phyloP scores from a whole-genome alignment of 2,329 filamentous ascomycete genomes.

The Aspergillus melleus region DNA sequence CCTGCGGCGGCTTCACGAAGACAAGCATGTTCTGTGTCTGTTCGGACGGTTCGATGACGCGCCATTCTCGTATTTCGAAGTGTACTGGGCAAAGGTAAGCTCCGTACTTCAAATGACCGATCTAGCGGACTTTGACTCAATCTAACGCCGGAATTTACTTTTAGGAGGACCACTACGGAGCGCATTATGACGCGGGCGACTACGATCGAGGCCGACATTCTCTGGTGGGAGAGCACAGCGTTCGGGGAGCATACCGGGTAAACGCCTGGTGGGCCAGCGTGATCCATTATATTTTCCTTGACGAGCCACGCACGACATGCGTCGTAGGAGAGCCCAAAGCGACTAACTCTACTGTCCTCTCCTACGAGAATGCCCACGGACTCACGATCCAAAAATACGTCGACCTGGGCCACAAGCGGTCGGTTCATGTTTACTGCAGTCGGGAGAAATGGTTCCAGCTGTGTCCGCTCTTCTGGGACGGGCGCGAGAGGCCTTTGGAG shows the following conservation, averaged over 20 bases:
- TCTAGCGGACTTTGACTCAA: neutral
- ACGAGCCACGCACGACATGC: conserved; percentile 56
- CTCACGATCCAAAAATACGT: conserved; percentile 72
- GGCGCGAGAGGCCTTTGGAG: conserved; percentile 44
- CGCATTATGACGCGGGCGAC: conserved; percentile 55
- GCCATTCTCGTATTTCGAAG: conserved; percentile 75
- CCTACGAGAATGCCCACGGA: conserved; percentile 73
- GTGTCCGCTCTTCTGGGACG: conserved; percentile 53
- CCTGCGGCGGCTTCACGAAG: conserved; percentile 65
- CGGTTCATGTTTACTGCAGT: conserved; percentile 64
- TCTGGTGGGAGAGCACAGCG: conserved; percentile 57
- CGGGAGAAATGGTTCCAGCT: conserved; percentile 69
- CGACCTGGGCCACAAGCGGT: conserved; percentile 71
- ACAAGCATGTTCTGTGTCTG: conserved; percentile 61
- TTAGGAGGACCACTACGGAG: conserved; percentile 61
- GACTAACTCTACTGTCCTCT: conserved; percentile 67
- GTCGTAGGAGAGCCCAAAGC: conserved; percentile 68
- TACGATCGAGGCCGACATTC: conserved; percentile 63
- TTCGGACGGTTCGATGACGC: conserved; percentile 70
- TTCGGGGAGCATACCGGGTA: conserved; percentile 57
- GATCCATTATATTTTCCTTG: conserved; percentile 61
- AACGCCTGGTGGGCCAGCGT: conserved; percentile 59
- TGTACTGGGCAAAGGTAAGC: conserved; percentile 71
- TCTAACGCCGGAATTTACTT: neutral
- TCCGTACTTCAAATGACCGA: no score